These are phyloP conservation scores for Heracleum sosnowskyi DNA, from an alignment of 129 eudicot species.

Conservation along the genomic window DNA sequence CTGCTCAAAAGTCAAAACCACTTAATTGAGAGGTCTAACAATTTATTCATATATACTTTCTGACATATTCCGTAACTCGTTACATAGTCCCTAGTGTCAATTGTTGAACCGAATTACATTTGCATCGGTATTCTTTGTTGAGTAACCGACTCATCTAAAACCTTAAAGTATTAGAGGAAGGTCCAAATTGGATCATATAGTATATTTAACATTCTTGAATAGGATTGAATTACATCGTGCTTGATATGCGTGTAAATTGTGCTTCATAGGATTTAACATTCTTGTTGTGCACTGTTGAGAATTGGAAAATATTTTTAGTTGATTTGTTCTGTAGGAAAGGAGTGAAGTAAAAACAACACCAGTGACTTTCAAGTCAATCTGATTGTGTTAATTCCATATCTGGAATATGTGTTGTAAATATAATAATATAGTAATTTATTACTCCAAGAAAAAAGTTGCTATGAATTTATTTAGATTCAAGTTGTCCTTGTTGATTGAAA, in stretches of 20 bases:
- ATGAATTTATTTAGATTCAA: background rate
- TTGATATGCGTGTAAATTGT: too few species aligned
- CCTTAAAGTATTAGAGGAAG: too few species aligned
- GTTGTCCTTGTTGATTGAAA: background rate
- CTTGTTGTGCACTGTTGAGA: too few species aligned
- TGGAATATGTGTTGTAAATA: too few species aligned
- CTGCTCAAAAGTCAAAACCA: background rate
- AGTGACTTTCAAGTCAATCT: background rate
- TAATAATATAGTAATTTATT: too few species aligned
- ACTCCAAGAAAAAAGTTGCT: background rate
- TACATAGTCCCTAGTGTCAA: background rate
- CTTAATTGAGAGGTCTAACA: background rate
- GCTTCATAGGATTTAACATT: too few species aligned
- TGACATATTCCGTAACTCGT: background rate
- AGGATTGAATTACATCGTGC: too few species aligned
- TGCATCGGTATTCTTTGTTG: too few species aligned
- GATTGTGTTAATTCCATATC: background rate
- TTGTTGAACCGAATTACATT: background rate
- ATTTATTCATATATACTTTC: background rate
- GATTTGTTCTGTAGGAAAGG: too few species aligned
- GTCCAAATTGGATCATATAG: too few species aligned
- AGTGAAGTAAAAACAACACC: background rate
- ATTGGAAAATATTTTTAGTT: background rate
- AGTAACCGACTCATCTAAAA: too few species aligned
- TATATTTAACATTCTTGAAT: too few species aligned